Evolutionary conservation across 148 eudicot genomes (phyloP).

Genomic region (Nyssa sinensis): DNA sequence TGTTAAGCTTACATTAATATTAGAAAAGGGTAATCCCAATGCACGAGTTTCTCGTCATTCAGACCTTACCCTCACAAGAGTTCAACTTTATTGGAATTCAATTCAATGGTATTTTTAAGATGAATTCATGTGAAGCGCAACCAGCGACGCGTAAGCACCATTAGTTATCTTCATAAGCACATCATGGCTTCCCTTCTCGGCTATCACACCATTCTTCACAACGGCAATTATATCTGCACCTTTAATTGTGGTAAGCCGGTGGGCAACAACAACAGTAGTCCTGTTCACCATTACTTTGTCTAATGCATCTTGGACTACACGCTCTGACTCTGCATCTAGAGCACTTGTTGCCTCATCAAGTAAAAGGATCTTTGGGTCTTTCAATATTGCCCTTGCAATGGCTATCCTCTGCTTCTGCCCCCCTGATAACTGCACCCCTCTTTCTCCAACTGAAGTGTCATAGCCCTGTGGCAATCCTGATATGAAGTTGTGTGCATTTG

Average conservation of each 20-base stretch:
- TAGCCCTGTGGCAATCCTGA: slow-evolving; percentile 66
- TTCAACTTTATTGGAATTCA: no score
- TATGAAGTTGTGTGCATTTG: slow-evolving; percentile 82
- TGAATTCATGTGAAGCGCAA: slow-evolving; percentile 50
- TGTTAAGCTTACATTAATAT: no score
- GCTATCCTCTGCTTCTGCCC: slow-evolving; percentile 89
- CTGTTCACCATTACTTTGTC: slow-evolving; percentile 66
- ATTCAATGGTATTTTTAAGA: no score
- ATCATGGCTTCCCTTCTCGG: slow-evolving; percentile 75
- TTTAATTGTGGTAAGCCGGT: slow-evolving; percentile 58
- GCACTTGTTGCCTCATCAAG: slow-evolving; percentile 90
- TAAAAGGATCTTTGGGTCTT: slow-evolving; percentile 63
- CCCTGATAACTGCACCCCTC: slow-evolving; percentile 80
- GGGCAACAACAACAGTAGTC: slow-evolving; percentile 83
- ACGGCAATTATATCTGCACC: slow-evolving; percentile 68
- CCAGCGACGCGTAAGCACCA: slow-evolving; percentile 76
- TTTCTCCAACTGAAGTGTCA: slow-evolving; percentile 70
- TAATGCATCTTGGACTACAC: slow-evolving; percentile 79
- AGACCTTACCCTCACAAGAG: no score
- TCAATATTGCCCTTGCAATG: slow-evolving; percentile 69
- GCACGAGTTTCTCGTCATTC: no score
- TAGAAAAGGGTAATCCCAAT: no score
- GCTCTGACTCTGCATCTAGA: slow-evolving; percentile 71
- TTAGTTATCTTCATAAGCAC: slow-evolving; percentile 48
- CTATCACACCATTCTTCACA: slow-evolving; percentile 66